These are phyloP conservation scores for Solanum sparsipilum DNA, from an alignment of 257 asterid genomes.

Conservation along the genomic window DNA sequence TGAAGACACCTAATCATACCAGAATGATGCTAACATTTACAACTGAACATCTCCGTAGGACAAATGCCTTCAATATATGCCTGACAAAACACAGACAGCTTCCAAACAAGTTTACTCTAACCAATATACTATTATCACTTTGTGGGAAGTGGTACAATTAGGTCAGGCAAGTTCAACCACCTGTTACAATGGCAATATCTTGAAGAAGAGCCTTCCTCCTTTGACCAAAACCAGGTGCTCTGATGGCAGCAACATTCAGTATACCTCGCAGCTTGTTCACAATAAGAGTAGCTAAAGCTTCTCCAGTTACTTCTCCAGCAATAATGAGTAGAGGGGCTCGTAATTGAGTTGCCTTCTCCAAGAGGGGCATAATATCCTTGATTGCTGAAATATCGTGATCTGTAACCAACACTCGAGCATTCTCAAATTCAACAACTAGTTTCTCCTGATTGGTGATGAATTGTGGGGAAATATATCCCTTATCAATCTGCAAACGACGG, in stretches of 20 bases:
- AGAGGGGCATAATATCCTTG: conserved; percentile 82
- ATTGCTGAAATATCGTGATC: conserved; percentile 84
- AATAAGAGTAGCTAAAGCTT: conserved; percentile 95
- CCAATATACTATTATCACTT: neutral
- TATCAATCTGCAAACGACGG: conserved; percentile 47
- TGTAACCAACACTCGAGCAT: conserved; percentile 66
- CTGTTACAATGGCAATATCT: conserved; percentile 92
- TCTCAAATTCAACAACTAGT: conserved; percentile 79
- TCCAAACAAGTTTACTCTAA: neutral
- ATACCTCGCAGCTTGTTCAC: conserved; percentile 93
- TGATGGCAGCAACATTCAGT: conserved; percentile 89
- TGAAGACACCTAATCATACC: neutral
- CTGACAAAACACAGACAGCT: neutral
- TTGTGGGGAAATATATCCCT: conserved; percentile 93
- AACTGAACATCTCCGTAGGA: neutral
- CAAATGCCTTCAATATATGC: neutral
- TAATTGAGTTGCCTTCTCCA: conserved; percentile 79
- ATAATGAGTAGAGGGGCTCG: conserved; percentile 75
- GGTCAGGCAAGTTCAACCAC: conserved; percentile 15
- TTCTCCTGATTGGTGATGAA: conserved; percentile 95
- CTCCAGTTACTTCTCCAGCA: conserved; percentile 92
- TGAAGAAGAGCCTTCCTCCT: conserved; percentile 94
- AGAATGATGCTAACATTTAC: neutral
- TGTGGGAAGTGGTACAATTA: neutral
- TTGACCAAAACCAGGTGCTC: conserved; percentile 95